phyloP scores from a whole-genome alignment of 352 stramenopile genomes.

The Phytophthora meadii region DNA sequence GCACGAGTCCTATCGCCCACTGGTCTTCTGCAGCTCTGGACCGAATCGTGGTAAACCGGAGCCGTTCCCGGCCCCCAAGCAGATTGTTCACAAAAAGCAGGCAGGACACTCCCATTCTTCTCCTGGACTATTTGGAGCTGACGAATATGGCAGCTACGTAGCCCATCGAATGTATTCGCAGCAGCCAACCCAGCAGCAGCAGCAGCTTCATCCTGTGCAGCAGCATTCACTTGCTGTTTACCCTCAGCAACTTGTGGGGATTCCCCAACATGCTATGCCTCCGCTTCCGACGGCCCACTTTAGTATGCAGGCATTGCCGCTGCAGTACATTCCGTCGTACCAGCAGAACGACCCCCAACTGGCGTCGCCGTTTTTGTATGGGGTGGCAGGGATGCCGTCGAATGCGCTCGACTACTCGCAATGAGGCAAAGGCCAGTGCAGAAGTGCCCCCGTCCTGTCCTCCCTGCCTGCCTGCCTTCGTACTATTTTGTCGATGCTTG shows the following conservation, averaged over 20 bases:
- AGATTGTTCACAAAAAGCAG: slow-evolving; percentile 53
- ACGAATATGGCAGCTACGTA: slow-evolving; percentile 44
- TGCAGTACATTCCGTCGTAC: slow-evolving; percentile 41
- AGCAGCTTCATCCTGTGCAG: slow-evolving; percentile 26
- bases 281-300: slow-evolving; percentile 35
- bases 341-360: slow-evolving; percentile 41
- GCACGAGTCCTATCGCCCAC: slow-evolving; percentile 91
- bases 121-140: slow-evolving; percentile 28
- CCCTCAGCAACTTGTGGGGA: slow-evolving; percentile 36
- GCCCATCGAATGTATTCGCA: slow-evolving; percentile 36
- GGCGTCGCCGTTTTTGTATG: slow-evolving; percentile 48
- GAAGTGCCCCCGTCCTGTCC: slow-evolving; percentile 8
- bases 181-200: slow-evolving; percentile 32
- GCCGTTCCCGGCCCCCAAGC: slow-evolving; percentile 73
- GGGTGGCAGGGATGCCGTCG: slow-evolving; percentile 34
- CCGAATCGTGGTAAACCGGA: slow-evolving; percentile 71
- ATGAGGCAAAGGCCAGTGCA: slow-evolving; percentile 26
- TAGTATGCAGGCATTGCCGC: slow-evolving; percentile 27
- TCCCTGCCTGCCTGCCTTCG: slow-evolving; percentile 29
- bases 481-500: slow-evolving; percentile 45
- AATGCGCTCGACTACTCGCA: slow-evolving; percentile 36
- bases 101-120: slow-evolving; percentile 30
- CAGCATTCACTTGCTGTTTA: slow-evolving; percentile 43
- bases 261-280: slow-evolving; percentile 38
- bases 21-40: slow-evolving; percentile 90